phyloP scores from a whole-genome alignment of 805 yeast species.

The Saccharomycopsis babjevae region DNA sequence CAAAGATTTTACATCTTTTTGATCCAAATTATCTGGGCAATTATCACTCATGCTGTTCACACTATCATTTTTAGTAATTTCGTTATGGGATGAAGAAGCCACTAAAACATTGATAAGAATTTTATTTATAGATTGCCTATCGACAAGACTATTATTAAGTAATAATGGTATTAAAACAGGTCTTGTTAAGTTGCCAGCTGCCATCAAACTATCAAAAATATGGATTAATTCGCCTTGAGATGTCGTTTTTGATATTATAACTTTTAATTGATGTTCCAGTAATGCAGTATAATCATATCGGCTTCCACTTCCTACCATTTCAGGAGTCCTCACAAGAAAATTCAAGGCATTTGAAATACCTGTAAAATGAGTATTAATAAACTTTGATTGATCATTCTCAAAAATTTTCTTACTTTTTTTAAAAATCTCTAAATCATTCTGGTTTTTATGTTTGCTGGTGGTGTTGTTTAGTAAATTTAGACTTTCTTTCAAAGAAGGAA shows the following conservation, averaged over 20 bases:
- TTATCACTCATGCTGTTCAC: too few species aligned
- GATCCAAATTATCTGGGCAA: too few species aligned
- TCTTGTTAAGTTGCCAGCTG: constrained; percentile 1
- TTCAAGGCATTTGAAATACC: constrained; percentile 3
- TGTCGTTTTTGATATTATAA: constrained; percentile 6
- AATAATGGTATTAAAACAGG: constrained; percentile 2
- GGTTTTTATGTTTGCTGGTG: not conserved
- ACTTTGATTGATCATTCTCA: constrained; percentile 1
- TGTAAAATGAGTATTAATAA: constrained; percentile 9
- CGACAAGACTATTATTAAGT: constrained; percentile 8
- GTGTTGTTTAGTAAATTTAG: not conserved
- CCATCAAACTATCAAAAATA: constrained; percentile 6
- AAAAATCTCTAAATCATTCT: not conserved
- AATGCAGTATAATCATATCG: constrained; percentile 4
- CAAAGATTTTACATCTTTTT: too few species aligned
- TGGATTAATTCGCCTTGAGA: constrained; percentile 9
- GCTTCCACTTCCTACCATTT: not conserved
- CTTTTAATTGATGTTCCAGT: constrained; percentile 1
- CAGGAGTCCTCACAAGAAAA: not conserved
- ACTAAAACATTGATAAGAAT: constrained; percentile 3
- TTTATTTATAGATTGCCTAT: constrained; percentile 5
- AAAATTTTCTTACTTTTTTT: not conserved
- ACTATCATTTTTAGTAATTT: too few species aligned
- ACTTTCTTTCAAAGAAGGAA: not conserved
- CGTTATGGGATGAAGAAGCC: not conserved